Base-by-base conservation (phyloP, 2,329 filamentous ascomycete genomes). In the Neurospora sp. region DNA sequence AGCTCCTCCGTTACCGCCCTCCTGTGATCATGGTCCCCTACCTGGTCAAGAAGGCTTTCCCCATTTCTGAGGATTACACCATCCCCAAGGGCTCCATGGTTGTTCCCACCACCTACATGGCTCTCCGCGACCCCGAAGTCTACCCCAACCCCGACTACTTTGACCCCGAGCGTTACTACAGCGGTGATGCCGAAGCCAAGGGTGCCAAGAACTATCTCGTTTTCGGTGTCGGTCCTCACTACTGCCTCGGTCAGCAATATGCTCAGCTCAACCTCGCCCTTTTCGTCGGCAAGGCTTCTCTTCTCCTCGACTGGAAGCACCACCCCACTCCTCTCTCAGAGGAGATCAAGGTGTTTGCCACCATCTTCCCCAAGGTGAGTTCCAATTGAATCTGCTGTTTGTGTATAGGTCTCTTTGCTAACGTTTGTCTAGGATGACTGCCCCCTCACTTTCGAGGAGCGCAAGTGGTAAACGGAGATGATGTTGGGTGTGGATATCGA, bases 1-100 rank as follows among this genome's bases (percentile, higher is more conserved):
- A 97, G 83, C 90, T 93, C 70, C 88, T 97, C 74, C 92, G 96
- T 78, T 98, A 96, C 85, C 92, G 95, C 70, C 96, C 96, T 73
- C 96, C 96, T 70, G 96, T 99, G 77, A 87, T 97, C 81, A 97
- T 99, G 93, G 92, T 97, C 67, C 96, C 96, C 40, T 98, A 98
- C 81, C 80, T 94, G 72, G 92, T 90, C 74, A 98, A 98, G 90
- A 97, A 97, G 85, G 83, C 92, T 69, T 99, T 98, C 86, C 94
- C 94, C 67, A 91, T 99, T 76, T 93, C 91, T 36, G 88, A 91
- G 41, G 86, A 85, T 41, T 97, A 98, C 82, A 97, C 93, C n/a
- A 90, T 95, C 67, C 92, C 92, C 77, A 98, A 98, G 84, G 92
- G 93, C 71, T 91, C 93, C 73, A 98, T 99, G 96, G 86, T 98